A percentile compares a stretch with the other conserved stretches of the same genome.
These are phyloP conservation scores for Imleria badia DNA, from an alignment of 768 basidiomycete species.

Conservation along the genomic window DNA sequence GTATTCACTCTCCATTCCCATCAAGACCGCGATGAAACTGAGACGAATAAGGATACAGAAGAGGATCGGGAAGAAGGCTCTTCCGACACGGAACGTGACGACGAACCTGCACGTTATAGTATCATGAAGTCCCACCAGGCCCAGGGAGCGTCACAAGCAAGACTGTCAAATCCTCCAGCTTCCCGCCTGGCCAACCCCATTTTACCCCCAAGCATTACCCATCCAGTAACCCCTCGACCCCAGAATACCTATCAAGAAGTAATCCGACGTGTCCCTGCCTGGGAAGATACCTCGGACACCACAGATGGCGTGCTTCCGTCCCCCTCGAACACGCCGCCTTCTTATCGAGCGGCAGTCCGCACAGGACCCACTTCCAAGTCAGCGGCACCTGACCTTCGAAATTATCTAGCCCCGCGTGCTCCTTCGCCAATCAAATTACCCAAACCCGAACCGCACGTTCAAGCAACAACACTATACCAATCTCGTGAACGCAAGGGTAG, in stretches of 20 bases:
- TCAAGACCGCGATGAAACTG: constrained; percentile 35
- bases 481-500: constrained; percentile 45
- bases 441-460: constrained; percentile 21
- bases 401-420: constrained; percentile 12
- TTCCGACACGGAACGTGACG: constrained; percentile 25
- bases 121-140: constrained; percentile 7
- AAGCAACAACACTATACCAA: constrained; percentile 16
- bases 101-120: constrained; percentile 8
- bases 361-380: constrained; percentile 20
- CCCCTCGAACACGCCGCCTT: constrained; percentile 46
- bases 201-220: constrained; percentile 29
- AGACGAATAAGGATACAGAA: constrained; percentile 19
- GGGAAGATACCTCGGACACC: constrained; percentile 41
- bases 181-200: constrained; percentile 23
- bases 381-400: constrained; percentile 13
- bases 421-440: constrained; percentile 34
- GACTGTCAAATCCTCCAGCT: constrained; percentile 5
- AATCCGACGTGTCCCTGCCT: constrained; percentile 19
- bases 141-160: constrained; percentile 9
- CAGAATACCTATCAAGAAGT: constrained; percentile 12
- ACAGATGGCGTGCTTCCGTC: constrained; percentile 33
- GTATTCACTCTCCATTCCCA: constrained; percentile 45
- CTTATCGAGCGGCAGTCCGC: constrained; percentile 46
- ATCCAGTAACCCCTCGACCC: constrained; percentile 31
- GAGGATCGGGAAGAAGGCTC: constrained; percentile 8